Percentiles rank a stretch among this genome's conserved stretches.
These are phyloP conservation scores for Eucalyptus tenuipes DNA, from an alignment of 345 rosid genomes.

Conservation along the genomic window DNA sequence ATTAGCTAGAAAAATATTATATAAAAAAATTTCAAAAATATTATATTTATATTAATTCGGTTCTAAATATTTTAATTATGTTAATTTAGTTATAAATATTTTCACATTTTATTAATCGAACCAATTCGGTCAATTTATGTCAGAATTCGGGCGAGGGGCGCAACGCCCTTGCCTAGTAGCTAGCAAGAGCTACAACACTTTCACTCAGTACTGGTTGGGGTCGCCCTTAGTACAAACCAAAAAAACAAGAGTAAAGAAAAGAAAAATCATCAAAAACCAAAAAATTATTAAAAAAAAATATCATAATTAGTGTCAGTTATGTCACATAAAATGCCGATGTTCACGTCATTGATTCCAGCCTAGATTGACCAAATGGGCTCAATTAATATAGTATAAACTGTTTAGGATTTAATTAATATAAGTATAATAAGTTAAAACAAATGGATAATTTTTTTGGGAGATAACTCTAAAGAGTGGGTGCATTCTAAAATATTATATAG, in stretches of 20 bases:
- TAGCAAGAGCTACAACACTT: not conserved
- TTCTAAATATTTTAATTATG: no score
- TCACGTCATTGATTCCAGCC: fast-evolving
- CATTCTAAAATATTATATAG: not conserved
- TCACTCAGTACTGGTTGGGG: fast-evolving
- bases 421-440: no score
- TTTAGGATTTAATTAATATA: no score
- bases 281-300: no score
- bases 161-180: not conserved
- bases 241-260: no score
- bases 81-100: fast-evolving
- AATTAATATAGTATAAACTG: fast-evolving
- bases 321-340: fast-evolving
- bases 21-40: fast-evolving
- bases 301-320: fast-evolving
- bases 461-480: no score
- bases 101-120: fast-evolving
- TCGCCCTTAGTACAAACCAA: no score
- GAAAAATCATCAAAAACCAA: no score
- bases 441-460: not conserved
- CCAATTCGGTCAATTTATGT: fast-evolving
- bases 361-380: fast-evolving
- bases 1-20: not conserved
- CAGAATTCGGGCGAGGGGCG: not conserved
- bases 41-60: fast-evolving